phyloP scores from a whole-genome alignment of 768 basidiomycete species.

The Tulasnella sp. region DNA sequence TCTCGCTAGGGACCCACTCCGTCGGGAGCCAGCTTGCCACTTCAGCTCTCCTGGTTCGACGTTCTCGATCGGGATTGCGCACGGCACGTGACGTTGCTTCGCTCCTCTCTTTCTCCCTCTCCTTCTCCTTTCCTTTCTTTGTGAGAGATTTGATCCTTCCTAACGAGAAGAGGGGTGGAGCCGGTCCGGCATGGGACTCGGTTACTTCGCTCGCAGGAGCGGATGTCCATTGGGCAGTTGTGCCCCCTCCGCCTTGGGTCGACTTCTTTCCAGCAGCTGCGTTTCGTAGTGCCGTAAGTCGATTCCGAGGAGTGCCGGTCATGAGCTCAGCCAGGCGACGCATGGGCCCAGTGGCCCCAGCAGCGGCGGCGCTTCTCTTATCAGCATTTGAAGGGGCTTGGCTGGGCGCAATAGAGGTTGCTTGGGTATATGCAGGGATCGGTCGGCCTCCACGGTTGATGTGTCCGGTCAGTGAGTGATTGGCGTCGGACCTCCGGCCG shows the following conservation, averaged over 20 bases:
- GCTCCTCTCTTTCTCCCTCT: not conserved
- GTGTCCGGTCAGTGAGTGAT: not conserved
- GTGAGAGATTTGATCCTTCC: not conserved
- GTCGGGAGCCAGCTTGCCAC: constrained; percentile 21
- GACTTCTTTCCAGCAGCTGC: not conserved
- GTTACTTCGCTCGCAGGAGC: not conserved
- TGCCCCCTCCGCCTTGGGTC: not conserved
- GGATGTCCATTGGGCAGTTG: constrained; percentile 14
- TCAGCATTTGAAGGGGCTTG: not conserved
- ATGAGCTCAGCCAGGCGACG: not conserved
- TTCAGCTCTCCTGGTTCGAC: not conserved
- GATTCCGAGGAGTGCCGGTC: not conserved
- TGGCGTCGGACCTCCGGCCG: not conserved
- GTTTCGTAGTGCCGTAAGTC: not conserved
- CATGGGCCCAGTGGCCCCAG: not conserved
- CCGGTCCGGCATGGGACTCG: not conserved
- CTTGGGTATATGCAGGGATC: not conserved
- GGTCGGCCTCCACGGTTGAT: not conserved
- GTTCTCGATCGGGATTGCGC: not conserved
- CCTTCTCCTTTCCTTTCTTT: not conserved
- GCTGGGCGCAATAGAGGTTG: not conserved
- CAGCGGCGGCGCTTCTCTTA: not conserved
- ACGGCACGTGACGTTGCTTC: not conserved
- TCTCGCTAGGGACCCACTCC: constrained; percentile 23
- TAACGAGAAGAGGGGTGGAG: not conserved